A percentile compares a stretch with the other conserved stretches of the same genome.
Evolutionary conservation across 306 rosid species (phyloP).

Genomic region (Inga laurina): DNA sequence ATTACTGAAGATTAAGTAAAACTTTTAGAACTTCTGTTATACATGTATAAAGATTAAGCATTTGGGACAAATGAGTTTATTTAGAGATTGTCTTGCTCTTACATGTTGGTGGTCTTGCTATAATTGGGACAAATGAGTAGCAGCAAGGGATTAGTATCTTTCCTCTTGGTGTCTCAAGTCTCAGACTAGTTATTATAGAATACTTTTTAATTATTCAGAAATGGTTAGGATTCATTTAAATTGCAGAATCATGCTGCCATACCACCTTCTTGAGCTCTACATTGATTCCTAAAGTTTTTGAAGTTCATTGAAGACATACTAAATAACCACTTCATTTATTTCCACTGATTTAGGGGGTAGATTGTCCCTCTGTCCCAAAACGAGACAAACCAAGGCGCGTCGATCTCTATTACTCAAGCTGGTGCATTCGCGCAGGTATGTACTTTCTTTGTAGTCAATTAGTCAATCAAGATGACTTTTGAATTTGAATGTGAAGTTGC

Average conservation of each 20-base stretch:
- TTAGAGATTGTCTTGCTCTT: not conserved
- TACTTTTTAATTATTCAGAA: not conserved
- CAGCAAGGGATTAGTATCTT: not conserved
- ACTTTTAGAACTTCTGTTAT: not conserved
- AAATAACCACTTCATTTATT: not conserved
- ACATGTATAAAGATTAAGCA: not conserved
- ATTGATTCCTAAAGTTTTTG: not conserved
- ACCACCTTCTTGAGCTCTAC: not conserved
- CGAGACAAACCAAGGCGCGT: conserved; percentile 58
- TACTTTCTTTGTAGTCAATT: not conserved
- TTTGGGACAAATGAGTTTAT: not conserved
- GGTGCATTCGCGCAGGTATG: conserved; percentile 72
- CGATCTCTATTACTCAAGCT: conserved; percentile 65
- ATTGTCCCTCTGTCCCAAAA: conserved; percentile 52
- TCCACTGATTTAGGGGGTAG: conserved; percentile 48
- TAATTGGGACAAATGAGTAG: not conserved
- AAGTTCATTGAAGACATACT: not conserved
- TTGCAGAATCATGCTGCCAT: not conserved
- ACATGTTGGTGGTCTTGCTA: not conserved
- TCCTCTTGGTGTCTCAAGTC: not conserved
- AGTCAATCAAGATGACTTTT: not conserved
- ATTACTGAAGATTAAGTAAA: not conserved
- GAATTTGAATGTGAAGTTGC: not conserved
- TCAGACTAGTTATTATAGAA: not conserved
- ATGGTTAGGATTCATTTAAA: not conserved